Evolutionary conservation across 73 alveolate species (phyloP), one percentile per base, ranked within the genome.

Genomic region (Urostyla sp.): DNA sequence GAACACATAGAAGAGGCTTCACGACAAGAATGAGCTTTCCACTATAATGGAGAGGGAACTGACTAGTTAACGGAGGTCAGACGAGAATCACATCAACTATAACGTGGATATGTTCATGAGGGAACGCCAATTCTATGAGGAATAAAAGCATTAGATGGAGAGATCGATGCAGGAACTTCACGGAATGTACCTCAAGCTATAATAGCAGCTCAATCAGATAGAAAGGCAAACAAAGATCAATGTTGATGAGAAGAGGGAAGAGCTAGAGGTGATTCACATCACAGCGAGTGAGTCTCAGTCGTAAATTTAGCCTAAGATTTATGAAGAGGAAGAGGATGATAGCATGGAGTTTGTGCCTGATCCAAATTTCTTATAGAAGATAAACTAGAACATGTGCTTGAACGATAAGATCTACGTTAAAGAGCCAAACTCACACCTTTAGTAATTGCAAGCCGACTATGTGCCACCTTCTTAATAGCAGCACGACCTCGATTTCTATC

Each of bases 341-440:
- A 63, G 79, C 36, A 20, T 73, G 32, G 85, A 73, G 20, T 73
- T 73, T 45, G 36, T 16, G n/a, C 85, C 85, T 30, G 85, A 73
- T 32, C 85, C 85, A 11, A 45, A 73, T 32, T 73, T 73, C 75
- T 45, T 73, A 10, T n/a, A 13, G 36, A 73, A 73, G 34, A 73
- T 73, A 2, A 73, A 73, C 34, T 46, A 51, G 31, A 73, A 73
- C 54, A 73, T 73, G 85, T 44, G 13, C 27, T 0, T 3, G n/a
- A 73, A 73, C 35, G 85, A 73, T 34, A 75, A 59, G 2, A 73
- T 46, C 13, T 69, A 46, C 30, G 83, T 49, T 31, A 49, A 49
- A 18, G 60, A 16, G 6, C 60, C 5, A 49, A 7, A 49, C 21
- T 24, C 52, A 10, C 52, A 11, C 60, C 7, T 7, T 7, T 7